phyloP scores from a whole-genome alignment of 1,139 yeast genomes.

The Magnusiomyces magnusii region DNA sequence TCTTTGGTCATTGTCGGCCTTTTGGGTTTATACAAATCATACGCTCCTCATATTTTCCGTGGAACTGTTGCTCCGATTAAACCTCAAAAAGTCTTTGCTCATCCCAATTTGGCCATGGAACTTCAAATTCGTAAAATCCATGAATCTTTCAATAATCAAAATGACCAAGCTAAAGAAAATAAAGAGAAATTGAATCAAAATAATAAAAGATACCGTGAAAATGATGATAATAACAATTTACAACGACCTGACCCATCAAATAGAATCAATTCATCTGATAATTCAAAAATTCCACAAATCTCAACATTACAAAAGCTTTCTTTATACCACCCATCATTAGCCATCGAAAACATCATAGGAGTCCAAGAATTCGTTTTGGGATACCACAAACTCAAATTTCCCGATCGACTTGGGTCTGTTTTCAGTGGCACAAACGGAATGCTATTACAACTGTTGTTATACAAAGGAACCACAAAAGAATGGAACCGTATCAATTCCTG shows the following conservation, averaged over 20 bases:
- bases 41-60: slow-evolving; percentile 26
- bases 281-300: background rate
- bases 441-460: slow-evolving; percentile 21
- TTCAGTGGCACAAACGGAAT: slow-evolving; percentile 20
- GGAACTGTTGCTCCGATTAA: slow-evolving; percentile 16
- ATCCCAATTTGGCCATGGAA: slow-evolving; percentile 26
- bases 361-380: slow-evolving; percentile 20
- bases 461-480: slow-evolving; percentile 19
- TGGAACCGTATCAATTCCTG: slow-evolving; percentile 27
- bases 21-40: slow-evolving; percentile 28
- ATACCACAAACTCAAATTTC: slow-evolving; percentile 23
- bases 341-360: slow-evolving; percentile 20
- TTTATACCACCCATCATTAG: slow-evolving; percentile 7
- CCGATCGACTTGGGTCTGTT: slow-evolving; percentile 24
- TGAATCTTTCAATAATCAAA: background rate
- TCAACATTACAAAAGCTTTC: background rate
- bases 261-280: background rate
- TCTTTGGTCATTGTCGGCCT: slow-evolving; percentile 33
- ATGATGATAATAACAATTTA: slow-evolving; percentile 16
- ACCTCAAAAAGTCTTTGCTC: slow-evolving; percentile 19
- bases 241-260: background rate
- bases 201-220: slow-evolving; percentile 12
- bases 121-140: slow-evolving; percentile 6
- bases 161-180: background rate
- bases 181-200: background rate